Percentiles rank a stretch among this genome's conserved stretches.
Evolutionary conservation across 75 land plant species (phyloP).

Genomic region (Azolla pinnata): DNA sequence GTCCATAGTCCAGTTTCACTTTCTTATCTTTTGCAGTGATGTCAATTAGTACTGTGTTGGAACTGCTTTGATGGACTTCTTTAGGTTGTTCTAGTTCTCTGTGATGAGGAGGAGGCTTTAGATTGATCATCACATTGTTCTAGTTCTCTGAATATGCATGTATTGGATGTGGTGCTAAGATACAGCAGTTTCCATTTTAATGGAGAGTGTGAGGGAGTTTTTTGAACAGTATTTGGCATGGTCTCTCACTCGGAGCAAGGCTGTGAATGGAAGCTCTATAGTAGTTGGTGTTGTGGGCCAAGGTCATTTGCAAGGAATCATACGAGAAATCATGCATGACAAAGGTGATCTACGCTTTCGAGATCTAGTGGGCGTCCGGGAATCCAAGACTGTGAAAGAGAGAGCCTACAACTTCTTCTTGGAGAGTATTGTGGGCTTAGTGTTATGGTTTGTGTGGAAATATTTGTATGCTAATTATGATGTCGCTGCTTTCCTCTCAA

Average conservation of each 20-base stretch:
- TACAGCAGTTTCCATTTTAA: no score
- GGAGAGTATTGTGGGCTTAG: not conserved
- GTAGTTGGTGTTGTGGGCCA: slow-evolving; percentile 84
- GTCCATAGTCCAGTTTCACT: no score
- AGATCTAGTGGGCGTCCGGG: slow-evolving; percentile 48
- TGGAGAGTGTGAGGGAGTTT: not conserved
- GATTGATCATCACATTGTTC: no score
- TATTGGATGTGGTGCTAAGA: no score
- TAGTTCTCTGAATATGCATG: no score
- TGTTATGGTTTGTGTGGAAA: not conserved
- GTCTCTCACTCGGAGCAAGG: slow-evolving; percentile 93
- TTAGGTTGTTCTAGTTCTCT: no score
- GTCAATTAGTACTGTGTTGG: no score
- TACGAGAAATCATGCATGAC: slow-evolving; percentile 52
- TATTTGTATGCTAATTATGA: not conserved
- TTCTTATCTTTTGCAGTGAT: no score
- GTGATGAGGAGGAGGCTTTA: no score
- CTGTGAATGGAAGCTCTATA: slow-evolving; percentile 56
- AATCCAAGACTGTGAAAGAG: not conserved
- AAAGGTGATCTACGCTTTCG: slow-evolving; percentile 57
- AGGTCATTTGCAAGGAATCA: slow-evolving; percentile 79
- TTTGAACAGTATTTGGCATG: slow-evolving; percentile 72
- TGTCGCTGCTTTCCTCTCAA: not conserved
- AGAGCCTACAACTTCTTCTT: not conserved
- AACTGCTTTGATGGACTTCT: no score